These are phyloP conservation scores for Leccinellum rugosiceps DNA, from an alignment of 768 basidiomycete genomes.

Conservation along the genomic window DNA sequence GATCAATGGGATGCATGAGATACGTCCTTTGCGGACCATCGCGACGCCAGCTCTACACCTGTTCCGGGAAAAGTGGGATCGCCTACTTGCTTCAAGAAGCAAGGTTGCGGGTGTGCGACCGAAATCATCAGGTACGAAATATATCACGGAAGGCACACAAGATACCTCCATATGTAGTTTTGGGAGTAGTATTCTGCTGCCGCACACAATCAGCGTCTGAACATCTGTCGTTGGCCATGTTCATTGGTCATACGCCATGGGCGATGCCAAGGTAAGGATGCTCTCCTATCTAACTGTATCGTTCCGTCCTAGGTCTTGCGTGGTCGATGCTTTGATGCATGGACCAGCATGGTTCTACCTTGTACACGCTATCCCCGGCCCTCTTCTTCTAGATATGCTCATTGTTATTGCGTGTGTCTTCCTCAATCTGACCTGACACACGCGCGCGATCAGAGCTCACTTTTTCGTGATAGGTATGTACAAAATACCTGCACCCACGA, in stretches of 20 bases:
- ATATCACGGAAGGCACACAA: background rate
- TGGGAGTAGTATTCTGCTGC: background rate
- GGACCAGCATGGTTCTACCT: too few species aligned
- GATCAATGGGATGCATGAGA: background rate
- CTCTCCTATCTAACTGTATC: background rate
- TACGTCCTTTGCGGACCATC: background rate
- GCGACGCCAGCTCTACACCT: background rate
- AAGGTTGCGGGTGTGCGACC: background rate
- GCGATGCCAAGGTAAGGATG: background rate
- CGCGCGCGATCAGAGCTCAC: background rate
- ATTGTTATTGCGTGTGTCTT: background rate
- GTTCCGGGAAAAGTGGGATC: too few species aligned
- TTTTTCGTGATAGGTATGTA: background rate
- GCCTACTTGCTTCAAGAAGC: background rate
- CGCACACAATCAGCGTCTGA: too few species aligned
- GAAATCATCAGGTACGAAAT: background rate
- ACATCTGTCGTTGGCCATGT: background rate
- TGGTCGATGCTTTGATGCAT: background rate
- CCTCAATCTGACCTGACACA: background rate
- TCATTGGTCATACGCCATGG: background rate
- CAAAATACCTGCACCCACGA: background rate
- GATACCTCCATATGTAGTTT: too few species aligned
- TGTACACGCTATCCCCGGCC: too few species aligned
- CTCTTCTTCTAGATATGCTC: background rate
- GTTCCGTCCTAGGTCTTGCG: background rate